These are phyloP conservation scores for Poterioochromonas sp. DNA, from an alignment of 352 stramenopile genomes.

Conservation along the genomic window DNA sequence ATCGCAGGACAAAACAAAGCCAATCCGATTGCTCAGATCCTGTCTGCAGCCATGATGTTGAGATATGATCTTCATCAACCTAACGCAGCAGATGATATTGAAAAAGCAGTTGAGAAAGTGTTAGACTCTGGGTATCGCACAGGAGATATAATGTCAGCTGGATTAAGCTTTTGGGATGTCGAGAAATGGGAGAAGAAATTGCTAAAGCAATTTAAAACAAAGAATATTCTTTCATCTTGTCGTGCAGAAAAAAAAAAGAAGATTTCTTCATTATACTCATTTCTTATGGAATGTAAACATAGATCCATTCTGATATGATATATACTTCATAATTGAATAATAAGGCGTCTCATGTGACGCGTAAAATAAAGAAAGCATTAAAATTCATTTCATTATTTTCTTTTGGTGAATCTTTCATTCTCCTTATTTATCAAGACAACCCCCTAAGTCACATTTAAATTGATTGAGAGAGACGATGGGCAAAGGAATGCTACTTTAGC, in stretches of 20 bases:
- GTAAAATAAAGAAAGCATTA: too few relatives aligned
- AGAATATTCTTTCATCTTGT: slow-evolving; percentile 35
- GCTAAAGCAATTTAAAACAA: slow-evolving; percentile 47
- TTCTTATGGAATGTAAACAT: not conserved
- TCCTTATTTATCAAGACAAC: slow-evolving; percentile 8
- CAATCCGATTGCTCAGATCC: slow-evolving; percentile 93
- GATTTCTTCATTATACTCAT: too few relatives aligned
- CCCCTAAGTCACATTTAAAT: not conserved
- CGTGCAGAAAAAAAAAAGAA: not conserved
- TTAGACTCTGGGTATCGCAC: slow-evolving; percentile 61
- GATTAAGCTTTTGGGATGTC: slow-evolving; percentile 64
- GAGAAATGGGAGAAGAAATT: slow-evolving; percentile 66
- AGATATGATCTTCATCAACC: slow-evolving; percentile 74
- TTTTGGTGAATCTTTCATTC: not conserved
- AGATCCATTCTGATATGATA: too few relatives aligned
- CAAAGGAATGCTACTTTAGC: too few relatives aligned
- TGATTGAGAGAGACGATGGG: too few relatives aligned
- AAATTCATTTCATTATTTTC: not conserved
- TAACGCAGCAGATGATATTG: slow-evolving; percentile 49
- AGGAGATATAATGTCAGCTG: slow-evolving; percentile 63
- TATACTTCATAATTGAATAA: too few relatives aligned
- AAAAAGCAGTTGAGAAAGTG: slow-evolving; percentile 57
- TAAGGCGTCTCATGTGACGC: too few relatives aligned
- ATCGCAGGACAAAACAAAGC: slow-evolving; percentile 91
- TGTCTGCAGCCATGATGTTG: slow-evolving; percentile 91